Evolutionary conservation across 1,284 basidiomycete species (phyloP), one percentile per base, ranked within the genome.

Genomic region (Rhodotorula sp.): DNA sequence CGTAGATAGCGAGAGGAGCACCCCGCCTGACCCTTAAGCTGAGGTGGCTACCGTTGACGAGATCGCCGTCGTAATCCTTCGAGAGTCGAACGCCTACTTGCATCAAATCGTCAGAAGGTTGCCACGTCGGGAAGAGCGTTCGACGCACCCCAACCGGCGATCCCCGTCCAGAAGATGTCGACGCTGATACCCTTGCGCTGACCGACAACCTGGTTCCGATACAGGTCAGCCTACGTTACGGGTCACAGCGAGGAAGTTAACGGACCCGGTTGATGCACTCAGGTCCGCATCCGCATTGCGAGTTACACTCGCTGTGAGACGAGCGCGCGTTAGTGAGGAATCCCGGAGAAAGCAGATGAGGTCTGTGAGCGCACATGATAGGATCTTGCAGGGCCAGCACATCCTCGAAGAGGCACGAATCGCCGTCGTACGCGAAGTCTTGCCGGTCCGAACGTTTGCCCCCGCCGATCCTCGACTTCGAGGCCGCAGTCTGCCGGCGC

Each of bases 241-340:
- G 6, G 22, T 11, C 2, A 16, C 31, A 26, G 2, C 18, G 13
- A 30, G 7, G 13, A 13, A 15, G 40, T 2, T 2, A 1, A 2
- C 48, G 18, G 24, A 61, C 67, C 7, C 67, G 58, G 28, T 74
- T 74, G 40, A 55, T 34, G 62, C 73, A 74, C 5, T 22, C 44
- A 0, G 46, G 47, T 7, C 62, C 70, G 51, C 73, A 74, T 1
- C 68, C 73, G 47, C 73, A 74, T 15, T 68, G 24, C 13, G 66
- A 65, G 53, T 74, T 74, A 62, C 73, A 74, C 55, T 74, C 73
- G 28, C 70, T 70, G 64, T 16, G n/a, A 9, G 31, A 9, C 1
- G 4, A 1, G 40, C 20, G 34, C 26, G 37, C 24, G 10, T 31
- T 22, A 47, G 22, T 4, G 4, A 11, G 40, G 22, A 34, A 34